These are phyloP conservation scores for Aspergillus sparsus DNA, from an alignment of 495 filamentous ascomycete genomes.

Conservation along the genomic window DNA sequence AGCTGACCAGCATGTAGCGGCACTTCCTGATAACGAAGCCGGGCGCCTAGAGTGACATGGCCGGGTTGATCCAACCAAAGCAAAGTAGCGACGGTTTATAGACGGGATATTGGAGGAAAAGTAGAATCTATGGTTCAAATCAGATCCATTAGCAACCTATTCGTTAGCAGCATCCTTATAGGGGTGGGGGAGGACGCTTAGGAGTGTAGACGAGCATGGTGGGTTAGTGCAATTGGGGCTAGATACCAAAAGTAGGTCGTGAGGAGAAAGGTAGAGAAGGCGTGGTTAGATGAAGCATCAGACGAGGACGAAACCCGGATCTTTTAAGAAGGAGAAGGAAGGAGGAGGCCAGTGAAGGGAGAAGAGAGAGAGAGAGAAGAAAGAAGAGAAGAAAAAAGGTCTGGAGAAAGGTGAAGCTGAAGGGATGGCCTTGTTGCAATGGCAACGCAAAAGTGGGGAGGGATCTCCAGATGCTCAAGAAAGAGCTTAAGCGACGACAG, in stretches of 20 bases:
- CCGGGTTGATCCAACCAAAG: conserved; percentile 12
- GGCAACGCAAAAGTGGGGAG: conserved; percentile 53
- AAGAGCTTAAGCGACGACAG: conserved; percentile 32
- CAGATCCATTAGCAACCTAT: conserved; percentile 19
- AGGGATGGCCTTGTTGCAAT: conserved; percentile 55
- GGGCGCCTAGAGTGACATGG: conserved; percentile 28
- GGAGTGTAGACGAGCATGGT: conserved; percentile 15
- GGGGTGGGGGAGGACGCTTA: neutral
- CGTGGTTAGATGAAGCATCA: conserved; percentile 23
- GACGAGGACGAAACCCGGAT: conserved; percentile 18
- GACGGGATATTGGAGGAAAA: conserved; percentile 10
- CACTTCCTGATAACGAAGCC: conserved; percentile 24
- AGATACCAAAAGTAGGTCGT: conserved; percentile 26
- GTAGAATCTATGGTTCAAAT: conserved; percentile 19
- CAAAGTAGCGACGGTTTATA: conserved; percentile 10
- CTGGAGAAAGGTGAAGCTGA: conserved; percentile 52
- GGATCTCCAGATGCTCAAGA: conserved; percentile 42
- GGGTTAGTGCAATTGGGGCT: conserved; percentile 28
- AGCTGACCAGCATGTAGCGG: conserved; percentile 24
- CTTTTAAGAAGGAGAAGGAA: conserved; percentile 24
- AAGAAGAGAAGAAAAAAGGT: conserved; percentile 32
- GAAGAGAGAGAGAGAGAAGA: conserved; percentile 28
- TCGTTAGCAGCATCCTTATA: conserved; percentile 18
- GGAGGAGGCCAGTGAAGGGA: conserved; percentile 24
- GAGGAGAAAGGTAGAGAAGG: conserved; percentile 17